Base-by-base conservation (phyloP, 768 basidiomycete species). In the Russula vinacea region DNA sequence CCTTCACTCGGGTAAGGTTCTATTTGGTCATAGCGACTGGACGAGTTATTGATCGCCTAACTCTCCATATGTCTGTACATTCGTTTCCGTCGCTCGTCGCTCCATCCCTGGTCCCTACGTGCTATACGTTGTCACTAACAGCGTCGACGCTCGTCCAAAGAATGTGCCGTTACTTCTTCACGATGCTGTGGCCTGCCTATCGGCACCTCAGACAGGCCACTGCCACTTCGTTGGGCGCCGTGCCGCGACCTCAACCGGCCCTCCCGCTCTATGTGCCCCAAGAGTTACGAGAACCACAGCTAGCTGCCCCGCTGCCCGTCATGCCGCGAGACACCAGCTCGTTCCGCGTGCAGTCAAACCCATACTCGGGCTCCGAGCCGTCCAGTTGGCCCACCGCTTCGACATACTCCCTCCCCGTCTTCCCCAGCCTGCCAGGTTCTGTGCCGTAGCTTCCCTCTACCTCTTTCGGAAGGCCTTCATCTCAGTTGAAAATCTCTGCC, bases 291-390 rank as follows among this genome's bases (percentile, higher is more conserved):
- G 54, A 60, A 10, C 64, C 64, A 16, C 6, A n/a, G 22, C 9
- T 56, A 6, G 26, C 49, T 32, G n/a, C 54, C 32, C 64, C 54
- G 33, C 40, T 49, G 33, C 64, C 64, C 19, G 59, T 42, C 1
- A 26, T 65, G 33, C 49, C 55, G 10, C 64, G 64, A 0, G 64
- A 65, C 40, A 59, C 3, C 29, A 61, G 59, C n/a, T 61, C 64
- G 0, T 65, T 65, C 49, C 64, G 64, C 19, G 40, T 65, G 40
- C 64, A 55, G 10, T 60, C 64, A 16, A 65, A 65, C 11, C 64
- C 64, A 0, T 57, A 45, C 55, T 56, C 64, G 2, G 26, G 55
- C 14, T 35, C 47, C 58, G 58, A 58, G 10, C 10, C 47, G 16
- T 59, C 52, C 52, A 35, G 49, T 26, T 26, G 54, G 9, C 51